Evolutionary conservation across 805 yeast species (phyloP).

Genomic region (Clavispora phyllophila): DNA sequence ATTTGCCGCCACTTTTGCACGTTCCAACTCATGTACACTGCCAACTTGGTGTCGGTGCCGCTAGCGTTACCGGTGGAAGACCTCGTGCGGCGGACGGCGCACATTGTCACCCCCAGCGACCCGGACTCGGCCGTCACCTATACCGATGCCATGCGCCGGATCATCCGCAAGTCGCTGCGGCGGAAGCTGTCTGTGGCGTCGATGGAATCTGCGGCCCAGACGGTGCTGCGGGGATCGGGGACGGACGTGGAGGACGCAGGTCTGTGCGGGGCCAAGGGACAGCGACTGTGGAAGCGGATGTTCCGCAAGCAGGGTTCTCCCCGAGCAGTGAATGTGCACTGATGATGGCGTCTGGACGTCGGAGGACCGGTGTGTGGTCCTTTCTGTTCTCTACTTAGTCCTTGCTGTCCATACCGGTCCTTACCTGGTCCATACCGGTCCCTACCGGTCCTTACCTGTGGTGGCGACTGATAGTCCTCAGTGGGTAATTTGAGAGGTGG

Average conservation of each 20-base stretch:
- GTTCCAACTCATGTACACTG: slow-evolving; percentile 11
- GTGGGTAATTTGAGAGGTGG: too few species aligned
- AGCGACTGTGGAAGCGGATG: not conserved
- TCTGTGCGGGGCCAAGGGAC: not conserved
- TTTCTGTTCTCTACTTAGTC: too few species aligned
- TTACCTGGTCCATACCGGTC: too few species aligned
- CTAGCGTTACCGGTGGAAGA: slow-evolving; percentile 1
- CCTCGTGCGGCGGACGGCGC: slow-evolving; percentile 1
- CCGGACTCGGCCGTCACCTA: slow-evolving; percentile 9
- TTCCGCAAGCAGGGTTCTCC: not conserved
- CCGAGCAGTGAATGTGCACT: not conserved
- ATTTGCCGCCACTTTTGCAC: slow-evolving; percentile 7
- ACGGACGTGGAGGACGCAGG: slow-evolving; percentile 10
- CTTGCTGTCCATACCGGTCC: too few species aligned
- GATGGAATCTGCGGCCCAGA: slow-evolving; percentile 4
- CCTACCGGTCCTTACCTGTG: too few species aligned
- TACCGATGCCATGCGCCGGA: slow-evolving; percentile 13
- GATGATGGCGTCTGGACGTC: too few species aligned
- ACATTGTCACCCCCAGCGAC: not conserved
- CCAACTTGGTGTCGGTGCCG: slow-evolving; percentile 3
- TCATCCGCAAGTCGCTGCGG: slow-evolving; percentile 6
- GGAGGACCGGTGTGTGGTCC: too few species aligned
- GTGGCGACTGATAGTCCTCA: too few species aligned
- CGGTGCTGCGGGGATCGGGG: slow-evolving; percentile 9
- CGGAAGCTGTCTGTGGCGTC: slow-evolving; percentile 7